These are phyloP conservation scores for Mikania micrantha DNA, from an alignment of 129 eudicot species.

Conservation along the genomic window DNA sequence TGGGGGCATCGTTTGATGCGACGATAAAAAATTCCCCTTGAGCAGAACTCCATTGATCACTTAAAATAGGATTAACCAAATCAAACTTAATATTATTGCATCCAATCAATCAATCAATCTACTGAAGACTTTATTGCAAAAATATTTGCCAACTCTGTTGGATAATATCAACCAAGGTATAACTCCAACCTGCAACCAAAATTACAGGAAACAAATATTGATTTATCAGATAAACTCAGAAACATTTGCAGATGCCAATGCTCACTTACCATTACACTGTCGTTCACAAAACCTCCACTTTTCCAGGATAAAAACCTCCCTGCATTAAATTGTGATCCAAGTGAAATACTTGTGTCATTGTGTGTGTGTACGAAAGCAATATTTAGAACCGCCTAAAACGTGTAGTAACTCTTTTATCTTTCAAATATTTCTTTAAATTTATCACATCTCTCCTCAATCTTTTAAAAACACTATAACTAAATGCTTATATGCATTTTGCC, in stretches of 20 bases:
- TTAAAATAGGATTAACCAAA: not conserved
- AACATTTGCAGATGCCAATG: not conserved
- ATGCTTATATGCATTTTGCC: too few relatives aligned
- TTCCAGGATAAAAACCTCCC: slow-evolving; percentile 69
- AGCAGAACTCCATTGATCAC: slow-evolving; percentile 7
- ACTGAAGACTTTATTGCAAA: slow-evolving; percentile 44
- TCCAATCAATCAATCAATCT: too few relatives aligned
- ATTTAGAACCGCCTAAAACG: too few relatives aligned
- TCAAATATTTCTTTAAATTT: too few relatives aligned
- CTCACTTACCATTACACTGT: slow-evolving; percentile 45
- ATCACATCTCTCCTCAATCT: too few relatives aligned
- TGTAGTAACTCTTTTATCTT: too few relatives aligned
- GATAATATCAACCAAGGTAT: slow-evolving; percentile 82
- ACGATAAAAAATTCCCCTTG: not conserved
- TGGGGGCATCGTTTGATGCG: not conserved
- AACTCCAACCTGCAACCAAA: slow-evolving; percentile 60
- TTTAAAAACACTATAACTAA: too few relatives aligned
- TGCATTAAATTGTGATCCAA: slow-evolving; percentile 20
- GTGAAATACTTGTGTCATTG: not conserved
- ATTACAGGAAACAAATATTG: not conserved
- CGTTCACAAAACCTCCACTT: slow-evolving; percentile 42
- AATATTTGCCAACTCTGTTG: slow-evolving; percentile 60
- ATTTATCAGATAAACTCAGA: not conserved
- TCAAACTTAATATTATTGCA: not conserved
- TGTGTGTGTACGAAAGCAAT: not conserved